Evolutionary conservation across 495 filamentous ascomycete species (phyloP).

Genomic region (Penicillium turbatum): DNA sequence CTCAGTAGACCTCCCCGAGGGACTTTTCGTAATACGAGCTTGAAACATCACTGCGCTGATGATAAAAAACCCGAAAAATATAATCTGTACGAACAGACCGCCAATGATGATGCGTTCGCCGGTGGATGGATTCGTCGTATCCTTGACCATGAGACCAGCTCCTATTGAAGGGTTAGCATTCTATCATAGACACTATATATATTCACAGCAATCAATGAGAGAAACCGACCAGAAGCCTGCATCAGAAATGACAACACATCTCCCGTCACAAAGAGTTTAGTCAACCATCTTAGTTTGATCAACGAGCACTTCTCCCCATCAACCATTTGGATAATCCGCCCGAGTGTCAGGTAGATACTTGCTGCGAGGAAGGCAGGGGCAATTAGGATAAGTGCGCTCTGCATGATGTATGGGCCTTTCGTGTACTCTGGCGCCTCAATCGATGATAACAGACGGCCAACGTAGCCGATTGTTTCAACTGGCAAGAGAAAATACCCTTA

Average conservation of each 20-base stretch:
- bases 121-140: conserved; percentile 7
- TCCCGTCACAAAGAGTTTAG: conserved; percentile 39
- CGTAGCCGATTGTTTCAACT: conserved; percentile 44
- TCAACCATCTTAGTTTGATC: conserved; percentile 41
- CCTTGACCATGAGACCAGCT: conserved; percentile 33
- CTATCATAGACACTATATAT: background rate
- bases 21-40: conserved; percentile 24
- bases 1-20: conserved; percentile 21
- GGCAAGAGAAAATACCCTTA: background rate
- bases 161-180: conserved; percentile 16
- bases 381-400: conserved; percentile 49
- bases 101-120: conserved; percentile 42
- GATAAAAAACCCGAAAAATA: conserved; percentile 52
- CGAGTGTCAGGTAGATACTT: conserved; percentile 55
- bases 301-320: conserved; percentile 38
- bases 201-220: background rate
- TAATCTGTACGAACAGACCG: conserved; percentile 48
- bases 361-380: conserved; percentile 52
- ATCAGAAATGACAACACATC: conserved; percentile 43
- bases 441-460: conserved; percentile 33
- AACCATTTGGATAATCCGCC: conserved; percentile 44
- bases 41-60: conserved; percentile 43
- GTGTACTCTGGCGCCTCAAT: conserved; percentile 26
- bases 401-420: conserved; percentile 44
- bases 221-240: conserved; percentile 29